A percentile compares a stretch with the other conserved stretches of the same genome.
phyloP scores from a whole-genome alignment of 2,329 filamentous ascomycete species.

The Exophiala xenobiotica region DNA sequence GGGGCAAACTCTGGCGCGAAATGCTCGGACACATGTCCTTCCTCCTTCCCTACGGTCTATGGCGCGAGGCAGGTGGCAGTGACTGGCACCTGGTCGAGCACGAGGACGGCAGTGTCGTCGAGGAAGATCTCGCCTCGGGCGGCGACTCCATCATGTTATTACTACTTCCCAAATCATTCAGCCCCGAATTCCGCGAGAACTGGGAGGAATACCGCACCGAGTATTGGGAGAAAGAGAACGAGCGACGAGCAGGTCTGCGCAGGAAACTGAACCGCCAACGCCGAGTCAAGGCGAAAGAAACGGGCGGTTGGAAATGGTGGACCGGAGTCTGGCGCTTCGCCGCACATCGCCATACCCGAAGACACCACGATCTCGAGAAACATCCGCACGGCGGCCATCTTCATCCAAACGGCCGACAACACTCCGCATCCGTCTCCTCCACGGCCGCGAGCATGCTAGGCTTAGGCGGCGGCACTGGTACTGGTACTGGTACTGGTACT shows the following conservation, averaged over 20 bases:
- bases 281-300: slow-evolving; percentile 61
- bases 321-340: slow-evolving; percentile 62
- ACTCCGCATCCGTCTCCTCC: too few relatives aligned
- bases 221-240: slow-evolving; percentile 97
- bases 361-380: slow-evolving; percentile 31
- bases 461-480: too few relatives aligned
- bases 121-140: slow-evolving; percentile 86
- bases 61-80: slow-evolving; percentile 47
- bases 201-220: slow-evolving; percentile 94
- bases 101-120: slow-evolving; percentile 54
- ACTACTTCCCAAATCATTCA: slow-evolving; percentile 90
- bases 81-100: slow-evolving; percentile 78
- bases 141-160: slow-evolving; percentile 91
- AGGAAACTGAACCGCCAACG: slow-evolving; percentile 68
- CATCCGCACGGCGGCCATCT: slow-evolving; percentile 32
- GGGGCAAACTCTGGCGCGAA: slow-evolving; percentile 79
- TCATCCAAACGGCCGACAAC: slow-evolving; percentile 20
- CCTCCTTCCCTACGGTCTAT: slow-evolving; percentile 71
- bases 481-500: slow-evolving; percentile 1
- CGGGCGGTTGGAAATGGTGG: slow-evolving; percentile 82
- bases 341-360: slow-evolving; percentile 23
- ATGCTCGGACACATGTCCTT: slow-evolving; percentile 70
- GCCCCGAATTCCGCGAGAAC: slow-evolving; percentile 88
- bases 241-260: slow-evolving; percentile 73
- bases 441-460: too few relatives aligned